Evolutionary conservation across 768 basidiomycete genomes (phyloP), one percentile per base, ranked within the genome.

Genomic region (Nidularia sp.): DNA sequence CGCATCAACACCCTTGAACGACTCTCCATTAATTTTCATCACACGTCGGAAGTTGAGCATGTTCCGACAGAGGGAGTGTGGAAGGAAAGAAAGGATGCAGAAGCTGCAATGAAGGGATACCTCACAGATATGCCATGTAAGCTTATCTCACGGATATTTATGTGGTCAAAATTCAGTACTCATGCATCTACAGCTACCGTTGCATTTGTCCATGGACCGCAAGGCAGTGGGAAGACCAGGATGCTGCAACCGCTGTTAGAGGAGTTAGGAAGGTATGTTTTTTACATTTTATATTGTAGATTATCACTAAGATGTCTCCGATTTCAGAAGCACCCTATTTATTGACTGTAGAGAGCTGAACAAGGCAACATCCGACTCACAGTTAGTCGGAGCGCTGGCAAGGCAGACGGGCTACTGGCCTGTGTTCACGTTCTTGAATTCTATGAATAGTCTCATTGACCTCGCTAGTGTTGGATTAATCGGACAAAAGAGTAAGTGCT

Each of bases 381-480:
- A 75, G n/a, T 74, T 93, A 8, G 73, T 95, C 2, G 73, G 73
- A 22, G 73, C 74, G 4, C 72, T 98, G 6, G 93, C 95, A 0
- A 70, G 68, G 5, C 90, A 97, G 60, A 92, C 89, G 0, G 94
- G 96, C 34, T 93, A 92, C 62, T 88, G 85, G 77, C 95, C 94
- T 4, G 78, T 92, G 5, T 95, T 97, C 69, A 86, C 86, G 4
- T 88, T 93, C 70, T 71, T 92, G 47, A 85, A 86, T 60, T 92
- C 89, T 0, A 68, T 92, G 62, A 89, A 81, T 60, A 87, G 81
- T 55, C 69, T 98, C 52, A 82, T 98, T 55, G 96, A 98, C 64
- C 77, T 98, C n/a, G 93, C 92, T 1, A 87, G 86, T 53, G 81
- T 94, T 42, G 95, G 95, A 1, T 62, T 98, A n/a, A 97, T 97